Conservation (phyloP, 371 early-diverging fungal genomes). For the Mortierella sp. region DNA sequence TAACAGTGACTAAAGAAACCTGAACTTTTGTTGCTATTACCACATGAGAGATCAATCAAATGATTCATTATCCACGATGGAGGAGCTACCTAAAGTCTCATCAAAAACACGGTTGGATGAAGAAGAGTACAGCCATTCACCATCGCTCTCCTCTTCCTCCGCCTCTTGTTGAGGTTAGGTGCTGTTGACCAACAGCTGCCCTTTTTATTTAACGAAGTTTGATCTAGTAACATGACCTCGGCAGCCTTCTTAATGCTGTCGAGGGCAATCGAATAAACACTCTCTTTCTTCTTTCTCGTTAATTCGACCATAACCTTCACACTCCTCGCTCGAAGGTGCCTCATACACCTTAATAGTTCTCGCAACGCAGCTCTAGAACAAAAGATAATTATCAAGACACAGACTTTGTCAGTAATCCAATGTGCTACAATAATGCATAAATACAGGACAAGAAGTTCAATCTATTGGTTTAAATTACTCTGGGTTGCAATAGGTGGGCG, state of each 20-base stretch:
- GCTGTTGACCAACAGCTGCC: too few species aligned
- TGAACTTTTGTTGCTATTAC: too few species aligned
- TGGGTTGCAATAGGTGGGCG: constrained; percentile 16
- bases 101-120: constrained; percentile 22
- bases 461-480: not conserved
- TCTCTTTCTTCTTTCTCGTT: too few species aligned
- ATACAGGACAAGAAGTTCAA: too few species aligned
- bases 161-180: too few species aligned
- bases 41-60: not conserved
- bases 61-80: constrained; percentile 18
- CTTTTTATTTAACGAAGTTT: too few species aligned
- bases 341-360: constrained; percentile 29
- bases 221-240: too few species aligned
- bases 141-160: constrained; percentile 18
- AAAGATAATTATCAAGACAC: not conserved
- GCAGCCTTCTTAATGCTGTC: too few species aligned
- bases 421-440: too few species aligned
- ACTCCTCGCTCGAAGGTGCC: constrained; percentile 10
- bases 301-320: constrained; percentile 2
- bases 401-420: too few species aligned
- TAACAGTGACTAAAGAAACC: too few species aligned
- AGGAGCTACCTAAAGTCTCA: constrained; percentile 25
- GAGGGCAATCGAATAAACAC: too few species aligned
- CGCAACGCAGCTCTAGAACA: constrained; percentile 13
- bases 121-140: constrained; percentile 22